Percentiles rank a stretch among this genome's conserved stretches.
Evolutionary conservation across 2,329 filamentous ascomycete species (phyloP).

Genomic region (Rasamsonia emersonii): DNA sequence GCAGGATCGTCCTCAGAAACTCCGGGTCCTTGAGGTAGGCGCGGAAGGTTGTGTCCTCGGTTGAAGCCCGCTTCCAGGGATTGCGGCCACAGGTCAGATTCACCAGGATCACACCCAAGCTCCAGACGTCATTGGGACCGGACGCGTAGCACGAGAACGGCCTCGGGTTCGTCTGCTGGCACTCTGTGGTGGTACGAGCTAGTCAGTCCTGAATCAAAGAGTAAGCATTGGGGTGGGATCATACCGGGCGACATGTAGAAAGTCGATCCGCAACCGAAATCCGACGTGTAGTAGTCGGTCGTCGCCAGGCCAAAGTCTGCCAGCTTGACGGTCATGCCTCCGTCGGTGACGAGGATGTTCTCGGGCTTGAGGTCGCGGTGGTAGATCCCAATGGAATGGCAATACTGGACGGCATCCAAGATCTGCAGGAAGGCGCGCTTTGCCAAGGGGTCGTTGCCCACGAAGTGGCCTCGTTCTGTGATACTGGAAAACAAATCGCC

Average conservation of each 20-base stretch:
- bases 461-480: constrained; percentile 86
- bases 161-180: constrained; percentile 66
- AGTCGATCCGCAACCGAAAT: constrained; percentile 95
- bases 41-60: constrained; percentile 89
- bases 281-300: constrained; percentile 70
- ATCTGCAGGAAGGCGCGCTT: constrained; percentile 88
- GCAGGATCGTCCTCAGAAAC: constrained; percentile 88
- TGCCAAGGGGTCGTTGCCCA: constrained; percentile 83
- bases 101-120: constrained; percentile 92
- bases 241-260: constrained; percentile 99
- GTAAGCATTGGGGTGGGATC: constrained; percentile 23
- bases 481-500: constrained; percentile 97
- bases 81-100: constrained; percentile 97
- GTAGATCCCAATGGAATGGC: constrained; percentile 88
- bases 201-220: constrained; percentile 3
- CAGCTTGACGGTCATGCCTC: constrained; percentile 83
- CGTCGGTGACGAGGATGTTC: constrained; percentile 88
- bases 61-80: constrained; percentile 94
- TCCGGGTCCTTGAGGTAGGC: constrained; percentile 76
- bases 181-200: constrained; percentile 55
- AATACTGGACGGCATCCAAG: constrained; percentile 90
- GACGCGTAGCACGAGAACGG: constrained; percentile 73
- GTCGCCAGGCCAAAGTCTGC: constrained; percentile 97
- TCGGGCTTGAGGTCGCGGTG: constrained; percentile 97
- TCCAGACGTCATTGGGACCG: constrained; percentile 95